These are phyloP conservation scores for Mariannaea elegans DNA, from an alignment of 2,329 filamentous ascomycete species.

Conservation along the genomic window DNA sequence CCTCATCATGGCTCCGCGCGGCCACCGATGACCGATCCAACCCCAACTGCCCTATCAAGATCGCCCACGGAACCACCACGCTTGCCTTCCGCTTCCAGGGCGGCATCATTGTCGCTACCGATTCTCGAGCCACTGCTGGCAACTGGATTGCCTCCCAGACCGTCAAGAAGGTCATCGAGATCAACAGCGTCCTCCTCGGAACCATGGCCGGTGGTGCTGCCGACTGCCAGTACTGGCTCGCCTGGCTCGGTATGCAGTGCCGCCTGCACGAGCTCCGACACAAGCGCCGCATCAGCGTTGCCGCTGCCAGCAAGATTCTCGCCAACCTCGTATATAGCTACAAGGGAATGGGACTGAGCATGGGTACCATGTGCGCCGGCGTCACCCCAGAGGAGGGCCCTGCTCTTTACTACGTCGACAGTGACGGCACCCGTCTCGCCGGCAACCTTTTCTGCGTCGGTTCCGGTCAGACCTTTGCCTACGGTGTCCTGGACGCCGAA, in stretches of 20 bases:
- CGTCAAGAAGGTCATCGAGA: conserved; percentile 99
- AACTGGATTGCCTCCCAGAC: conserved; percentile 99
- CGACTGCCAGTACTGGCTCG: conserved; percentile 99
- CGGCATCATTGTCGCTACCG: conserved; percentile 97
- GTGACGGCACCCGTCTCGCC: conserved; percentile 87
- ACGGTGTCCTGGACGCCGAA: conserved; percentile 95
- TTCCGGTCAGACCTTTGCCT: conserved; percentile 97
- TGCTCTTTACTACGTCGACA: conserved; percentile 97
- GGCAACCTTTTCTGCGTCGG: conserved; percentile 99
- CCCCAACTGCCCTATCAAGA: conserved; percentile 97
- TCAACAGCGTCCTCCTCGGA: conserved; percentile 91
- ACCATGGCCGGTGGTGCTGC: conserved; percentile 99
- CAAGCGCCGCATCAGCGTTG: conserved; percentile 98
- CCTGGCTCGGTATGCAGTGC: conserved; percentile 98
- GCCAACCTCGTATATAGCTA: conserved; percentile 98
- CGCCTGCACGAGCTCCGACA: conserved; percentile 98
- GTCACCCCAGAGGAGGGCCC: conserved; percentile 96
- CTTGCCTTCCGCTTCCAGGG: conserved; percentile 98
- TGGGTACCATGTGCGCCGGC: conserved; percentile 99
- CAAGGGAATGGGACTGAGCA: conserved; percentile 98
- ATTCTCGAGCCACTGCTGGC: conserved; percentile 95
- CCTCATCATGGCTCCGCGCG: conserved; percentile 92
- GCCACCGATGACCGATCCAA: conserved; percentile 98
- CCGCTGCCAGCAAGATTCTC: conserved; percentile 97
- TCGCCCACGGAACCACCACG: conserved; percentile 98